Base-by-base conservation (phyloP, 2,329 filamentous ascomycete species). In the Chalaropsis ovoidea region DNA sequence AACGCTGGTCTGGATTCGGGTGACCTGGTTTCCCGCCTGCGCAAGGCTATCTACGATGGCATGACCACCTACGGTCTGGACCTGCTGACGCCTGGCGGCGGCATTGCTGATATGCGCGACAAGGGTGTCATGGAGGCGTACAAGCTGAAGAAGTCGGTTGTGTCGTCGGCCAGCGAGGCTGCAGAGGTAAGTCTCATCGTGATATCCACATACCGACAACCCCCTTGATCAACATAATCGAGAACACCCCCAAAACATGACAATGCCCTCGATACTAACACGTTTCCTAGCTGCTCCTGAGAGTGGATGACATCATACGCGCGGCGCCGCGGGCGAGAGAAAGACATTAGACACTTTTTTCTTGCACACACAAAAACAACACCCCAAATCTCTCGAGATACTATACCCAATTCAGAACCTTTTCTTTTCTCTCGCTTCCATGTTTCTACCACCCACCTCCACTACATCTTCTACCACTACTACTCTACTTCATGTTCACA, bases 141-240 rank as follows among this genome's bases (percentile, higher is more conserved):
- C 82, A 99, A 99, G 82, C 79, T 99, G 75, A 99, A 99, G 84
- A 88, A 86, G 75, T 94, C 94, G n/a, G 94, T 99, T 65, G 94
- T 99, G 63, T 95, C 89, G 64, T 96, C 91, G 68, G 94, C 94
- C 24, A 95, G 90, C 67, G 94, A 99, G 78, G 94, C 94, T 69
- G 92, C 94, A 70, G 94, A 99, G 83, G 90, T 95, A 81, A 79
- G 86, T 75, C 41, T 31, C 19, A 22, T n/a, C 27, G 15, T 41
- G 52, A 41, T 17, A 62, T 19, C 41, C 11, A 42, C 52, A n/a
- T 1, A 27, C 49, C 4, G 4, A 10, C 10, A 54, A 13, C 49
- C 10, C 24, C 10, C 8, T 22, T 47, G 15, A 15, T 42, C 42
- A 54, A 47, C 8, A 5, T 13, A 52, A 52, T 24, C 43, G 27